Evolutionary conservation across 2,329 filamentous ascomycete genomes (phyloP).

Genomic region (Ophiocordyceps robertsii): DNA sequence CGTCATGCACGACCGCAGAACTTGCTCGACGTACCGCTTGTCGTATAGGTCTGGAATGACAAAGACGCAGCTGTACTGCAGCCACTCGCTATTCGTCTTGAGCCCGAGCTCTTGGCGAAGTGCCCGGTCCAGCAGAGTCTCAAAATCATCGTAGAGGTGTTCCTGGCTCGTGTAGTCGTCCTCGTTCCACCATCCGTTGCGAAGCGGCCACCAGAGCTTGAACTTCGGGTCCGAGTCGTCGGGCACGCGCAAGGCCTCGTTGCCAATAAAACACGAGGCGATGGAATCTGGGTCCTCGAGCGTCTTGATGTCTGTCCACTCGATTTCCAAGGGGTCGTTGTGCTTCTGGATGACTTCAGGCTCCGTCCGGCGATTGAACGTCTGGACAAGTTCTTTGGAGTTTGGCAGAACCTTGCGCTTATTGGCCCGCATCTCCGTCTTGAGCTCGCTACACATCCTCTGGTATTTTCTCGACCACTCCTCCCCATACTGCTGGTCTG

Average conservation of each 20-base stretch:
- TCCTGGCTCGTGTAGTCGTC: constrained; percentile 71
- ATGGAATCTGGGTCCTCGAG: constrained; percentile 50
- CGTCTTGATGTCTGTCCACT: constrained; percentile 76
- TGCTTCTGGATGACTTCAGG: constrained; percentile 85
- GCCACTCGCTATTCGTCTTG: constrained; percentile 65
- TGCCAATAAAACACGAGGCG: constrained; percentile 61
- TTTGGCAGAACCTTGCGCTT: constrained; percentile 95
- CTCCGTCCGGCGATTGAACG: constrained; percentile 76
- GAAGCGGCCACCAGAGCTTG: constrained; percentile 85
- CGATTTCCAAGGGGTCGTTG: constrained; percentile 85
- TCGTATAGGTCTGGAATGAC: constrained; percentile 96
- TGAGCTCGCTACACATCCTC: constrained; percentile 75
- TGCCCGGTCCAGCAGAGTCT: constrained; percentile 73
- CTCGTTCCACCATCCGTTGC: constrained; percentile 79
- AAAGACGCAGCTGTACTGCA: constrained; percentile 90
- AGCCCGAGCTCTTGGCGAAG: constrained; percentile 76
- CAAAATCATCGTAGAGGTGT: constrained; percentile 74
- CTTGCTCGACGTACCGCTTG: constrained; percentile 75
- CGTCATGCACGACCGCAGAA: constrained; percentile 73
- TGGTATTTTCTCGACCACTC: constrained; percentile 66
- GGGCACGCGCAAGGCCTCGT: constrained; percentile 71
- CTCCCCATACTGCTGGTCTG: constrained; percentile 77
- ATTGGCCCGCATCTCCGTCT: constrained; percentile 79
- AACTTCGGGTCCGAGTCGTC: constrained; percentile 83
- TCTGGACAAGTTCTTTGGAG: constrained; percentile 87